These are phyloP conservation scores for Clonostachys sp. DNA, from an alignment of 2,329 filamentous ascomycete genomes.

Conservation along the genomic window DNA sequence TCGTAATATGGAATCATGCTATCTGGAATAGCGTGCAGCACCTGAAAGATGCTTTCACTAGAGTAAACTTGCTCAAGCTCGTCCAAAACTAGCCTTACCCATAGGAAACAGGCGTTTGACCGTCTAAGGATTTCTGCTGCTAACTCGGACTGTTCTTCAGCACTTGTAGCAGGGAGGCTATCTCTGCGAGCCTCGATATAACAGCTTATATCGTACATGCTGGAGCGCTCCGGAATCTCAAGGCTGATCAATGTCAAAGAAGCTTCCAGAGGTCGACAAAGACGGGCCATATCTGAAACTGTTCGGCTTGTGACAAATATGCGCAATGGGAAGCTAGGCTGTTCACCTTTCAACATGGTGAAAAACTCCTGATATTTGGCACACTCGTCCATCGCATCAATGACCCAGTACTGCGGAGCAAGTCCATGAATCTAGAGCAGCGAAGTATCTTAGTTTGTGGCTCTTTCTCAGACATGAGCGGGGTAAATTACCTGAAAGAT, in stretches of 20 bases:
- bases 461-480: not conserved
- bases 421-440: constrained; percentile 4
- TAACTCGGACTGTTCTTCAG: too few species aligned
- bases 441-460: not conserved
- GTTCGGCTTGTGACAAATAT: constrained; percentile 20
- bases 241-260: constrained; percentile 17
- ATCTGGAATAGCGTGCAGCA: constrained; percentile 20
- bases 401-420: constrained; percentile 21
- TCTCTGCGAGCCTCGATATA: too few species aligned
- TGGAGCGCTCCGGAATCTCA: constrained; percentile 10
- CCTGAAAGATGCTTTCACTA: constrained; percentile 13
- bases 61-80: constrained; percentile 16
- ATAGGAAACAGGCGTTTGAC: constrained; percentile 22
- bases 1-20: constrained; percentile 20
- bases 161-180: too few species aligned
- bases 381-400: constrained; percentile 28
- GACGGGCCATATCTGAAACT: constrained; percentile 8
- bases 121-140: too few species aligned
- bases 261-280: constrained; percentile 8
- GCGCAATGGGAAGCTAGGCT: constrained; percentile 11
- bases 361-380: constrained; percentile 12
- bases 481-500: constrained; percentile 18
- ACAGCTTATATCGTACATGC: not conserved
- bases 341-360: constrained; percentile 11
- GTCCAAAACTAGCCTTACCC: constrained; percentile 21